These are phyloP conservation scores for Colletotrichum eleusines DNA, from an alignment of 2,329 filamentous ascomycete species.

Conservation along the genomic window DNA sequence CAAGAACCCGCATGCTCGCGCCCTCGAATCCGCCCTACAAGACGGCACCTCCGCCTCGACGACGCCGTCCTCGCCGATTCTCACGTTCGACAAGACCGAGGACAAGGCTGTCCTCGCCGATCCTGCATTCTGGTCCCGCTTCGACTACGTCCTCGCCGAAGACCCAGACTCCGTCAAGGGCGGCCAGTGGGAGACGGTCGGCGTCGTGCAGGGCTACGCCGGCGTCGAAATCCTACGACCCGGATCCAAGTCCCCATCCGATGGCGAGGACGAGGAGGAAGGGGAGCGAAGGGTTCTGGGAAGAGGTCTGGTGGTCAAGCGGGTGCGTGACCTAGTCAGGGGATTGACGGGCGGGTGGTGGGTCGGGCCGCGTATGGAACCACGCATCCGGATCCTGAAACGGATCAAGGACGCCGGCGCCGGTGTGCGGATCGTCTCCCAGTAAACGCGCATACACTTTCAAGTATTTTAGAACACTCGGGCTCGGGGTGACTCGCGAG, in stretches of 20 bases:
- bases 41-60: conserved; percentile 42
- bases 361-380: conserved; percentile 72
- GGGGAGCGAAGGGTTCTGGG: conserved; percentile 56
- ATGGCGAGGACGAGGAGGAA: conserved; percentile 35
- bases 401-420: conserved; percentile 44
- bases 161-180: conserved; percentile 60
- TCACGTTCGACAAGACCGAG: conserved; percentile 74
- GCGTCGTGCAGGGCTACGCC: conserved; percentile 67
- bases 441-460: not conserved
- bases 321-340: conserved; percentile 57
- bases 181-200: conserved; percentile 67
- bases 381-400: conserved; percentile 64
- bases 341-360: conserved; percentile 71
- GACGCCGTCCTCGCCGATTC: conserved; percentile 41
- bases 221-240: conserved; percentile 70
- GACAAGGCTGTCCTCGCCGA: conserved; percentile 56
- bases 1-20: conserved; percentile 48
- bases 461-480: not conserved
- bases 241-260: conserved; percentile 46
- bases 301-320: conserved; percentile 55
- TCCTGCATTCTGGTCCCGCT: conserved; percentile 70
- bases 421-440: conserved; percentile 30
- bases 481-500: not conserved
- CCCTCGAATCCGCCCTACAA: conserved; percentile 40
- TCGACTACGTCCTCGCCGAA: conserved; percentile 73